phyloP scores from a whole-genome alignment of 2,329 filamentous ascomycete genomes.

The Colletotrichum tofieldiae region DNA sequence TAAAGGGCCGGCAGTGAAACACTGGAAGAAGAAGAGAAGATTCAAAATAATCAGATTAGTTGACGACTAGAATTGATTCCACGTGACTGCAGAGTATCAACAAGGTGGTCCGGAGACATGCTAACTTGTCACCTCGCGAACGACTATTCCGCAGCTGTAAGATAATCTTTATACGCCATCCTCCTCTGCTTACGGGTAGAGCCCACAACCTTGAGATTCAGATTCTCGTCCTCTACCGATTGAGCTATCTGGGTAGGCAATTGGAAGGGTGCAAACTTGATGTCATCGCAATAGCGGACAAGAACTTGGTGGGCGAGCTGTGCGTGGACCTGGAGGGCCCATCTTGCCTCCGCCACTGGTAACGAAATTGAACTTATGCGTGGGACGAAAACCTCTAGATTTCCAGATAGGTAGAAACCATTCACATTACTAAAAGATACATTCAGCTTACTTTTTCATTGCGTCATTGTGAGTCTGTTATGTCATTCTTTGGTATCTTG shows the following conservation, averaged over 20 bases:
- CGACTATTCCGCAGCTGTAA: too few species aligned
- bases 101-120: too few species aligned
- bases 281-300: fast-evolving
- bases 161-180: too few species aligned
- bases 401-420: too few species aligned
- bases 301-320: not conserved
- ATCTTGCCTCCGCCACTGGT: not conserved
- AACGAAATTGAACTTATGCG: not conserved
- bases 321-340: not conserved
- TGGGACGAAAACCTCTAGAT: too few species aligned
- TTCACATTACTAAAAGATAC: too few species aligned
- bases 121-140: too few species aligned
- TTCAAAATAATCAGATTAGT: not conserved
- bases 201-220: slow-evolving; percentile 72
- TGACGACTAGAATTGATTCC: not conserved
- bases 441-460: too few species aligned
- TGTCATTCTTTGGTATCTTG: too few species aligned
- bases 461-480: too few species aligned
- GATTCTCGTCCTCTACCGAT: slow-evolving; percentile 83
- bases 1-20: fast-evolving
- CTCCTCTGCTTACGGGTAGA: too few species aligned
- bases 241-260: slow-evolving; percentile 70
- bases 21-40: too few species aligned
- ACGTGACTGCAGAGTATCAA: not conserved
- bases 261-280: not conserved